A percentile compares a stretch with the other conserved stretches of the same genome.
These are phyloP conservation scores for Coprinellus micaceus DNA, from an alignment of 768 basidiomycete species.

Conservation along the genomic window DNA sequence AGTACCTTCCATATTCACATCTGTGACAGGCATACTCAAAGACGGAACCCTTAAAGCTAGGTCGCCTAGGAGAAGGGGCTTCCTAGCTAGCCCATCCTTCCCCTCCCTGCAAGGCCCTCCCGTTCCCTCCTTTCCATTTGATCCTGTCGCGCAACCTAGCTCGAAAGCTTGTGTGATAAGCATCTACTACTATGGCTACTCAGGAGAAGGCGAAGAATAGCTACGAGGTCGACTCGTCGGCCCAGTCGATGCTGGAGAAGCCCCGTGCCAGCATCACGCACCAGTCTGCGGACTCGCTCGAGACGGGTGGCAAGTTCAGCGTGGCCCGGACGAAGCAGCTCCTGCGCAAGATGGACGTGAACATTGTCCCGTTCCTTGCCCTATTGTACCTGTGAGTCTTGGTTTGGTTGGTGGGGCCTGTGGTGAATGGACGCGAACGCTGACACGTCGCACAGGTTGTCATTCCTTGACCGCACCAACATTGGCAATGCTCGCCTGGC, in stretches of 20 bases:
- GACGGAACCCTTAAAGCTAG: too few species aligned
- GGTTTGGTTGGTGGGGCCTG: not conserved
- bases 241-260: too few species aligned
- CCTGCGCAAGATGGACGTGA: slow-evolving; percentile 29
- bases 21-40: too few species aligned
- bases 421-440: not conserved
- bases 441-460: slow-evolving; percentile 17
- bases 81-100: too few species aligned
- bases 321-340: slow-evolving; percentile 7
- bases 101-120: too few species aligned
- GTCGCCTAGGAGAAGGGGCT: too few species aligned
- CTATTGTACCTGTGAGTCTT: slow-evolving; percentile 26
- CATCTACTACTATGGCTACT: not conserved
- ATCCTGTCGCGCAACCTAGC: too few species aligned
- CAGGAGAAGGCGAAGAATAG: not conserved
- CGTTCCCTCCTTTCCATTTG: too few species aligned
- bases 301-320: slow-evolving; percentile 2
- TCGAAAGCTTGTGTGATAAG: too few species aligned
- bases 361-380: slow-evolving; percentile 29
- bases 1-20: too few species aligned
- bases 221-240: not conserved
- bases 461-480: slow-evolving; percentile 30
- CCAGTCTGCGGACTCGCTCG: not conserved
- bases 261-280: too few species aligned
- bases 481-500: slow-evolving; percentile 31